Percentiles rank a stretch among this genome's conserved stretches.
These are phyloP conservation scores for Penicillium arizonense DNA, from an alignment of 495 filamentous ascomycete genomes.

Conservation along the genomic window DNA sequence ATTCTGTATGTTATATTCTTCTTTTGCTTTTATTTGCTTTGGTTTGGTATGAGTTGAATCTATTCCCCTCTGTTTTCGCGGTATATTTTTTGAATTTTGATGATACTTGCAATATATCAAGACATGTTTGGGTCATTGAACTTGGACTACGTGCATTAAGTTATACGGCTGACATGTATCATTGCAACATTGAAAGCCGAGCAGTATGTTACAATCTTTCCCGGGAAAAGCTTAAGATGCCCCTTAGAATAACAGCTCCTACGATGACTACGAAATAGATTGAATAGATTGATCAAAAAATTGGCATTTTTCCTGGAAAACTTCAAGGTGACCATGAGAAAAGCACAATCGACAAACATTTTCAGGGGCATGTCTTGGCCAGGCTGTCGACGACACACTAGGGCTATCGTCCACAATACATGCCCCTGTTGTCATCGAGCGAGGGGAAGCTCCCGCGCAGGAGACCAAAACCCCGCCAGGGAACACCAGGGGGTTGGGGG, in stretches of 20 bases:
- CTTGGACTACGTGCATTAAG: too few relatives aligned
- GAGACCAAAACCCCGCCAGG: conserved; percentile 9
- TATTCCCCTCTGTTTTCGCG: not conserved
- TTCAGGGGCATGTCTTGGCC: conserved; percentile 11
- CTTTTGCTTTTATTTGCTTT: conserved; percentile 6
- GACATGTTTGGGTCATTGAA: too few relatives aligned
- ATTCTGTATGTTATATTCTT: conserved; percentile 9
- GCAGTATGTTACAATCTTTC: too few relatives aligned
- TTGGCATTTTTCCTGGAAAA: conserved; percentile 23
- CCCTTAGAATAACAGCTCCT: too few relatives aligned
- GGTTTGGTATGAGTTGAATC: conserved; percentile 3
- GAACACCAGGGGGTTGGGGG: conserved; percentile 12
- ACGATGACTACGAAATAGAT: not conserved
- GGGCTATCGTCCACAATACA: conserved; percentile 7
- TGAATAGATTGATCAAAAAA: not conserved
- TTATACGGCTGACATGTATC: too few relatives aligned
- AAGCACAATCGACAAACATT: conserved; percentile 14
- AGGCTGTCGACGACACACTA: conserved; percentile 1
- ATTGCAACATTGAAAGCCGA: too few relatives aligned
- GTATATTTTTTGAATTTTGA: too few relatives aligned
- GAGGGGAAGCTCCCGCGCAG: conserved; percentile 9
- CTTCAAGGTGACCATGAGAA: conserved; percentile 18
- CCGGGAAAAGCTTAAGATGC: too few relatives aligned
- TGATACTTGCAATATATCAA: too few relatives aligned
- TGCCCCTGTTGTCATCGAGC: conserved; percentile 13